Evolutionary conservation across 139 green algal species (phyloP).

Genomic region (Coccomyxa sp.): DNA sequence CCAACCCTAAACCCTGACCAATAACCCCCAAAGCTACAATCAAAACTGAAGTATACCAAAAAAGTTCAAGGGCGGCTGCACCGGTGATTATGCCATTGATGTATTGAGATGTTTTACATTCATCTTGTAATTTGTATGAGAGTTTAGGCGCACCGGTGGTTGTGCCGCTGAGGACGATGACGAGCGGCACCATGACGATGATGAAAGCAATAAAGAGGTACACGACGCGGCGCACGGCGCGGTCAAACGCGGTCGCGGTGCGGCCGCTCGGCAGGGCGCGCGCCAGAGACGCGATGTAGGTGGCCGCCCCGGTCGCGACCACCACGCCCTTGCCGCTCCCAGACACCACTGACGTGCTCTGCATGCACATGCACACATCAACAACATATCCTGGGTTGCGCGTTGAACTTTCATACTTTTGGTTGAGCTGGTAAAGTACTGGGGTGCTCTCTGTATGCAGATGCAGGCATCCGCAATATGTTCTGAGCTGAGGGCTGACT

Average conservation of each 20-base stretch:
- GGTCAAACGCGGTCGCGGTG: conserved; percentile 15
- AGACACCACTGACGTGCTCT: conserved; percentile 20
- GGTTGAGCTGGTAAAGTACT: no score
- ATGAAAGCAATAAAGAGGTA: conserved; percentile 25
- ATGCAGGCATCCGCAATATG: no score
- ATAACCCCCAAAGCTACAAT: no score
- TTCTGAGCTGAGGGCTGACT: no score
- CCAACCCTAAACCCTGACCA: no score
- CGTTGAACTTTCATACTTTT: no score
- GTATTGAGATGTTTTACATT: no score
- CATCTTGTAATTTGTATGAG: no score
- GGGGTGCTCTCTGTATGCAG: no score
- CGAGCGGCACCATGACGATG: conserved; percentile 19
- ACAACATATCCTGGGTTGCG: background rate
- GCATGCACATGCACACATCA: background rate
- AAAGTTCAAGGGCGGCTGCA: no score
- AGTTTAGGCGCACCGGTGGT: conserved; percentile 7
- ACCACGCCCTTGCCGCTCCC: conserved; percentile 16
- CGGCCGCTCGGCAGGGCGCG: background rate
- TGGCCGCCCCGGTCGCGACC: background rate
- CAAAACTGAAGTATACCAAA: no score
- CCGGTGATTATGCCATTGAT: no score
- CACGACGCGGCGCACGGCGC: conserved; percentile 6
- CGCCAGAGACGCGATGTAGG: conserved; percentile 11
- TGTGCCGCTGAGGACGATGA: conserved; percentile 3